These are phyloP conservation scores for Aspergillus sp. DNA, from an alignment of 2,329 filamentous ascomycete species.

Conservation along the genomic window DNA sequence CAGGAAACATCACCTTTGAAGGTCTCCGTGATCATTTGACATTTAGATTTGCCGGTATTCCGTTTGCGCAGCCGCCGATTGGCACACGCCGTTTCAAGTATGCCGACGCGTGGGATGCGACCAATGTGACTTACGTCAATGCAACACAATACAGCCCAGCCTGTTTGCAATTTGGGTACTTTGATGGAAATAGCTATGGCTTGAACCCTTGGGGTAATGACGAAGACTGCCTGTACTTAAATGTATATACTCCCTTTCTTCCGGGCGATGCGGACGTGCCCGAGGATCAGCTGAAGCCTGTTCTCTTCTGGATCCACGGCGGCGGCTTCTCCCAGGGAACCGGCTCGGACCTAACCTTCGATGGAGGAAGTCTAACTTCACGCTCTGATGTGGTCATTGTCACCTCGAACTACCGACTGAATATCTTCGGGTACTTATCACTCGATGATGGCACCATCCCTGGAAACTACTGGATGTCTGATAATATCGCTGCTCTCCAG, in stretches of 20 bases:
- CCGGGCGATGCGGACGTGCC: conserved; percentile 39
- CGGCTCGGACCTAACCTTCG: conserved; percentile 37
- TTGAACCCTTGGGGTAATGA: conserved; percentile 27
- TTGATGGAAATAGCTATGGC: background rate
- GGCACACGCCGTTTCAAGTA: conserved; percentile 49
- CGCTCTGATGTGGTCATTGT: conserved; percentile 62
- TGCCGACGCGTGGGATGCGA: conserved; percentile 47
- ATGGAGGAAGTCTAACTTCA: conserved; percentile 59
- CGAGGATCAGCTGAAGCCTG: conserved; percentile 45
- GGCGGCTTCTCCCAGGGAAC: conserved; percentile 57
- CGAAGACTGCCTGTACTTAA: conserved; percentile 53
- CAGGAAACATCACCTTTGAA: background rate
- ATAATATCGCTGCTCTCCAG: conserved; percentile 51
- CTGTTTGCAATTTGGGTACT: conserved; percentile 42
- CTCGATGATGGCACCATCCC: conserved; percentile 56
- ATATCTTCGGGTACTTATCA: conserved; percentile 60
- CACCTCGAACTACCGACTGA: conserved; percentile 60
- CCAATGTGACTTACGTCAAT: conserved; percentile 42
- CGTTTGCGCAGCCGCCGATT: conserved; percentile 43
- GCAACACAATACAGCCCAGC: conserved; percentile 52
- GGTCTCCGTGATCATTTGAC: conserved; percentile 57
- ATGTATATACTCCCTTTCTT: conserved; percentile 52
- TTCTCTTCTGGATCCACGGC: conserved; percentile 59
- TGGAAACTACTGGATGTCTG: conserved; percentile 55
- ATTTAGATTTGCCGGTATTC: conserved; percentile 51